Percentiles rank a stretch among this genome's conserved stretches.
phyloP scores from a whole-genome alignment of 2,329 filamentous ascomycete species.

The Apiospora hydei region DNA sequence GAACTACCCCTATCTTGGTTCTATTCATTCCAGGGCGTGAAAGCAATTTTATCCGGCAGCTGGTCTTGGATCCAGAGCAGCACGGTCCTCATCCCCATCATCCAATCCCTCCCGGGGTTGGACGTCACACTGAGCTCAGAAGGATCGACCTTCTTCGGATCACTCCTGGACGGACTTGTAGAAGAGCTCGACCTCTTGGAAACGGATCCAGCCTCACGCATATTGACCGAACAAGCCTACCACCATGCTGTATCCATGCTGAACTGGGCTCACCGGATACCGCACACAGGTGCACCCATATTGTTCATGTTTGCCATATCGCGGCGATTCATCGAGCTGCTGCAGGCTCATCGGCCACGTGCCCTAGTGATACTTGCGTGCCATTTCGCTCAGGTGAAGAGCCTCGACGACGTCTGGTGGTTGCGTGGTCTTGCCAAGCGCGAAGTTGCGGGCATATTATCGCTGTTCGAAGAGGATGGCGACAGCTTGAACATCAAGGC shows the following conservation, averaged over 20 bases:
- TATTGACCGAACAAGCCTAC: constrained; percentile 61
- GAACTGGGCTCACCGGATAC: constrained; percentile 70
- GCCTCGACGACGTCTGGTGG: constrained; percentile 74
- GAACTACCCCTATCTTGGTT: constrained; percentile 69
- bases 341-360: constrained; percentile 65
- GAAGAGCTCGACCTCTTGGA: constrained; percentile 55
- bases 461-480: constrained; percentile 62
- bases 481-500: constrained; percentile 35
- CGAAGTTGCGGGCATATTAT: constrained; percentile 69
- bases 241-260: constrained; percentile 71
- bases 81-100: constrained; percentile 64
- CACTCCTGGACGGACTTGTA: constrained; percentile 64
- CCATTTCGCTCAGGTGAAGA: constrained; percentile 71
- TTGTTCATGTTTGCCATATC: constrained; percentile 71
- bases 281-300: constrained; percentile 61
- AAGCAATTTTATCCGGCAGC: constrained; percentile 68
- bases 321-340: constrained; percentile 65
- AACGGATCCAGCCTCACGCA: constrained; percentile 30
- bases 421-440: constrained; percentile 69
- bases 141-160: constrained; percentile 65
- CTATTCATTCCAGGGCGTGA: constrained; percentile 72
- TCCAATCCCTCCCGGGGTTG: constrained; percentile 68
- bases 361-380: constrained; percentile 70
- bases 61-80: constrained; percentile 70
- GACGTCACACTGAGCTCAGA: constrained; percentile 64